These are phyloP conservation scores for Aristolochia fimbriata DNA, from an alignment of 164 flowering plant genomes.

Conservation along the genomic window DNA sequence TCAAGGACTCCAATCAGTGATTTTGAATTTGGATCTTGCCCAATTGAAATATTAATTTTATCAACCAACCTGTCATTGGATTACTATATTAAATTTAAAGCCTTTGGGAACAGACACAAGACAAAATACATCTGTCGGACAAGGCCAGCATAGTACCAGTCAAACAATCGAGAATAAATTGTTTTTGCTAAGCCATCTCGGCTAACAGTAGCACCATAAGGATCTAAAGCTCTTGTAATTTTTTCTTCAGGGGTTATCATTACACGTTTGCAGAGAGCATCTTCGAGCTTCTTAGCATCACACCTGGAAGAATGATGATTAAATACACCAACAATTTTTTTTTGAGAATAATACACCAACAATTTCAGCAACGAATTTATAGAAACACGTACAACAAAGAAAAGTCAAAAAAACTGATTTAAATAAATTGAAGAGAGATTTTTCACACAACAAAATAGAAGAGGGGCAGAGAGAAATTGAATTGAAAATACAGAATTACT, in stretches of 20 bases:
- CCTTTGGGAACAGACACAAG: too few relatives aligned
- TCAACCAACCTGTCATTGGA: conserved; percentile 62
- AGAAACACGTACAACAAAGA: too few relatives aligned
- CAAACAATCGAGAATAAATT: conserved; percentile 77
- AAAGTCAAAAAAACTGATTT: too few relatives aligned
- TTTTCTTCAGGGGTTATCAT: conserved; percentile 95
- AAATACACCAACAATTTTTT: conserved; percentile 4
- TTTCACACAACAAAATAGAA: too few relatives aligned
- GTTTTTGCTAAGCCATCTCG: conserved; percentile 96
- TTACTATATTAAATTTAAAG: too few relatives aligned
- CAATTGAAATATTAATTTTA: conserved; percentile 81
- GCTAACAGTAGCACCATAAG: conserved; percentile 61
- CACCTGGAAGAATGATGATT: conserved; percentile 41
- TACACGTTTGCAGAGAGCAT: conserved; percentile 67
- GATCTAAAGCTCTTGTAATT: conserved; percentile 82
- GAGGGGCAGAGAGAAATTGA: background rate
- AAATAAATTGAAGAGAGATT: too few relatives aligned
- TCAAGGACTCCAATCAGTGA: conserved; percentile 88
- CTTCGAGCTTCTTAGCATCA: conserved; percentile 53
- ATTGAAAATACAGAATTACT: background rate
- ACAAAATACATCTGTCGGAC: too few relatives aligned
- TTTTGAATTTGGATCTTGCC: conserved; percentile 78
- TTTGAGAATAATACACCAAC: too few relatives aligned
- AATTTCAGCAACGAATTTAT: too few relatives aligned
- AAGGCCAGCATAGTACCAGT: conserved; percentile 43